Conservation (phyloP, 768 basidiomycete genomes). For the Mycena leptocephala region DNA sequence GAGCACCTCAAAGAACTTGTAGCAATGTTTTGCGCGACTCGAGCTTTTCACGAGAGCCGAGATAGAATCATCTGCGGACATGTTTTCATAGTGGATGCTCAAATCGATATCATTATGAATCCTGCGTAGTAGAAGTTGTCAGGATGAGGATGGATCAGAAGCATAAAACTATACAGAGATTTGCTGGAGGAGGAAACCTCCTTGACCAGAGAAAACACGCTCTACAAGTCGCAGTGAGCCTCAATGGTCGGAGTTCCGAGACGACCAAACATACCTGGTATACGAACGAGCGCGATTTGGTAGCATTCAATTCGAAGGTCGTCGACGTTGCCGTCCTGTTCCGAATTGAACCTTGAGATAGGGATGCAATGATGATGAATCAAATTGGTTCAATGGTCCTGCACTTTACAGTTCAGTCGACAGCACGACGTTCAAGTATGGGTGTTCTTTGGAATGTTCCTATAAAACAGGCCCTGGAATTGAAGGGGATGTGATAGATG, state of each 20-base stretch:
- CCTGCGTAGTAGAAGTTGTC: not conserved
- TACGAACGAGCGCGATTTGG: not conserved
- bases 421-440: no score
- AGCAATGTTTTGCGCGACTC: constrained; percentile 7
- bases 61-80: not conserved
- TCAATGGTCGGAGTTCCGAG: not conserved
- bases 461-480: no score
- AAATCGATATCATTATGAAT: not conserved
- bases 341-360: no score
- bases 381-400: no score
- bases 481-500: no score
- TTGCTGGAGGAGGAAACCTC: not conserved
- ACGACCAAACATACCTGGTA: not conserved
- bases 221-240: not conserved
- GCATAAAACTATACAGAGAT: not conserved
- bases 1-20: not conserved
- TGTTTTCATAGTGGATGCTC: not conserved
- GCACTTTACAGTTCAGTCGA: no score
- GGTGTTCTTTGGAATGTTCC: no score
- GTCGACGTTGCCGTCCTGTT: no score
- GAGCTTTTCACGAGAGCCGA: constrained; percentile 5
- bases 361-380: no score
- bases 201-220: not conserved
- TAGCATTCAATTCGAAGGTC: not conserved
- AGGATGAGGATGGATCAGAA: not conserved